Base-by-base conservation (phyloP, 495 filamentous ascomycete species). In the Lentithecium fluviatile region DNA sequence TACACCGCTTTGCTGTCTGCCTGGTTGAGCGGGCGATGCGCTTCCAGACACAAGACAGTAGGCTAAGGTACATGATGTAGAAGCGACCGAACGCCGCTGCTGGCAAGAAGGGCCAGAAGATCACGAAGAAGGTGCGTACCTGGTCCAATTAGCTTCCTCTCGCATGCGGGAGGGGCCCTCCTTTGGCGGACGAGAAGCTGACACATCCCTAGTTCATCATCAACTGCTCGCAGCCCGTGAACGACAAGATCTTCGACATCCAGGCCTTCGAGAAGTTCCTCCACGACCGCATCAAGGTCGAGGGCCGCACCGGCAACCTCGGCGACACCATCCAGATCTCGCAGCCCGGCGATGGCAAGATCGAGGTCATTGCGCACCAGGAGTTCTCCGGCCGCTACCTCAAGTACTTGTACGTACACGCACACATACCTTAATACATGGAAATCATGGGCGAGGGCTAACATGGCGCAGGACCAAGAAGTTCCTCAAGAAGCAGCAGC, bases 401-500 rank as follows among this genome's bases (percentile, higher is more conserved):
- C 74, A 98, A 98, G 88, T 98, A 98, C 83, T 79, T 98, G 93
- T 97, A 80, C 67, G 92, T 82, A 38, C 32, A 43, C 4, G 40
- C 19, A 40, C 45, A 43, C 13, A 3, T 6, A 15, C 15, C 40
- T 55, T 52, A 20, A n/a, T 17, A 52, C 47, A 21, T 13, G 23
- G 40, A 34, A 17, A 32, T 19, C 15, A 45, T 32, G 29, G 29
- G 4, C 29, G 4, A 10, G 10, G 32, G 53, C 66, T 45, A 48
- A 23, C 60, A 23, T 2, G 21, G 15, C 52, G 13, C 68, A 96
- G 92, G 77, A 98, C 94, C 76, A 98, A 98, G 89, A 98, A 97
- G 83, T 98, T 95, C 87, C 89, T 98, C 77, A 98, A 98, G 89
- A 98, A 98, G 88, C 90, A 96, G 84, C 92, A 97, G 82, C 87